Conservation (phyloP, 1,284 basidiomycete genomes). For the Erythrobasidium hasegawianum region DNA sequence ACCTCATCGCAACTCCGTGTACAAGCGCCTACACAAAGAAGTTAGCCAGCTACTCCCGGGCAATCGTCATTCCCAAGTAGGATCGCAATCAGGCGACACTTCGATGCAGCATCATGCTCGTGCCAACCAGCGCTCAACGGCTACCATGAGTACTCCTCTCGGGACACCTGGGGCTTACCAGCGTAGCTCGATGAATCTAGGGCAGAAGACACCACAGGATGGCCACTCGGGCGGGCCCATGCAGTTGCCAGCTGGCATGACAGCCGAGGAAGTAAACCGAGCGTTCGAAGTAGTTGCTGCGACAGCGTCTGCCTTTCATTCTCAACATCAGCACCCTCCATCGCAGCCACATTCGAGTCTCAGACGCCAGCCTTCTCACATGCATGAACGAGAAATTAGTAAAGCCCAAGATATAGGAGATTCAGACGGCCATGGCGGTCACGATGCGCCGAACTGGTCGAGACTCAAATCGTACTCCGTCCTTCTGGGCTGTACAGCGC, state of each 20-base stretch:
- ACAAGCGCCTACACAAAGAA: slow-evolving; percentile 15
- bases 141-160: neutral
- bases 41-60: neutral
- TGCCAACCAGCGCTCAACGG: neutral
- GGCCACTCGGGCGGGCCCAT: slow-evolving; percentile 51
- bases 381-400: slow-evolving; percentile 29
- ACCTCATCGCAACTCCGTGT: slow-evolving; percentile 41
- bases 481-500: slow-evolving; percentile 76
- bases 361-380: slow-evolving; percentile 15
- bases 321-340: slow-evolving; percentile 2
- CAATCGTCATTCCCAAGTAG: slow-evolving; percentile 10
- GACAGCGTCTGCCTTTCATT: slow-evolving; percentile 73
- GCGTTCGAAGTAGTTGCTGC: slow-evolving; percentile 73
- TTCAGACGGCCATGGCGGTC: slow-evolving; percentile 65
- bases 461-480: slow-evolving; percentile 79
- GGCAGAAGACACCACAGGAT: neutral
- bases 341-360: slow-evolving; percentile 8
- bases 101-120: neutral
- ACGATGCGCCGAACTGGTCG: slow-evolving; percentile 96
- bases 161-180: neutral
- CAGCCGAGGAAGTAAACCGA: slow-evolving; percentile 76
- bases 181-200: neutral
- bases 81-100: slow-evolving; percentile 18
- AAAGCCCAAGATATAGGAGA: slow-evolving; percentile 15
- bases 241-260: slow-evolving; percentile 60